Base-by-base conservation (phyloP, 768 basidiomycete species). In the Sporobolomyces roseus region DNA sequence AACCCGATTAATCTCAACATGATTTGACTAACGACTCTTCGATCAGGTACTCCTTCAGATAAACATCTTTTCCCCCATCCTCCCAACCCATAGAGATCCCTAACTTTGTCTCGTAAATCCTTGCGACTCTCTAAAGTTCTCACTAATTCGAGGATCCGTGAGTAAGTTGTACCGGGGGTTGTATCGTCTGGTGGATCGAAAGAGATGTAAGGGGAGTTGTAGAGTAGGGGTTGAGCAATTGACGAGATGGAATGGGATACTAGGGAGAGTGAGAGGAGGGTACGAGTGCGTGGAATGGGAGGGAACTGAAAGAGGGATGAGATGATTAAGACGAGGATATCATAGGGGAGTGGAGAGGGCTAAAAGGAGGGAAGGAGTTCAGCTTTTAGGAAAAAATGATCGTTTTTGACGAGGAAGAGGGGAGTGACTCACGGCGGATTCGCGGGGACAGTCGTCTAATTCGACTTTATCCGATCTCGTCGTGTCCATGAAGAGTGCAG, bases 241-340 rank as follows among this genome's bases (percentile, higher is more conserved):
- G 17, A 10, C n/a, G 19, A n/a, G 62, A 63, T 55, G 9, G 63
- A 38, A 27, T 48, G 63, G 3, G 59, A 65, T 30, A 53, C 53
- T 52, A 55, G 60, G 23, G 46, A 50, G 59, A 70, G 68, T 21
- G 74, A 68, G 29, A 48, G 63, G 25, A 80, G 71, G 2, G 78
- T 60, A 27, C 56, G 38, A 27, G 56, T 58, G 38, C 27, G 56
- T 4, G 56, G 56, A 41, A 58, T 58, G 25, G 56, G 56, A 8
- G 56, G n/a, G 25, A 58, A 29, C 3, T 25, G 17, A n/a, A 58
- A 41, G 27, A 30, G 25, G 21, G 6, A 2, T 19, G n/a, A 4
- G 25, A 58, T 45, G 25, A 58, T 25, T 38, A 45, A 58, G 38
- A 32, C 4, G 8, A 58, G 23, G 25, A 58, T 27, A 38, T 58